Evolutionary conservation across 1,284 basidiomycete species (phyloP).

Genomic region (Heterobasidion parviporum): DNA sequence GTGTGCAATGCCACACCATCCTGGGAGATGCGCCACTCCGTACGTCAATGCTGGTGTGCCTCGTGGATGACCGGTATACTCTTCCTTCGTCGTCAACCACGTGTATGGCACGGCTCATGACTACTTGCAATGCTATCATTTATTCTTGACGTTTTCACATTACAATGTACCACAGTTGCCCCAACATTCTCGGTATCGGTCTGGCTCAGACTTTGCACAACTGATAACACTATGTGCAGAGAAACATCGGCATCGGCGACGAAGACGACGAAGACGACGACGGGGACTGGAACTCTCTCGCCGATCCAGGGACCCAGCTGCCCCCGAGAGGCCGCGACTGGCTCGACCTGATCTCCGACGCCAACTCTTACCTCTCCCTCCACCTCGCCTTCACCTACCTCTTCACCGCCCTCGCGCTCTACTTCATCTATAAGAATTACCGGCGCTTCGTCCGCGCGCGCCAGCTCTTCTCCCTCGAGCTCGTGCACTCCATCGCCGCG

Average conservation of each 20-base stretch:
- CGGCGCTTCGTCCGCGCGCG: slow-evolving; percentile 84
- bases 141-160: too few species aligned
- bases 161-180: too few species aligned
- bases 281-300: slow-evolving; percentile 24
- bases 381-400: slow-evolving; percentile 92
- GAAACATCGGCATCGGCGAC: slow-evolving; percentile 63
- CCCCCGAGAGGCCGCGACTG: slow-evolving; percentile 43
- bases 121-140: too few species aligned
- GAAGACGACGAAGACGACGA: slow-evolving; percentile 40
- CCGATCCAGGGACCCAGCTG: slow-evolving; percentile 20
- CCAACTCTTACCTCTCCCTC: slow-evolving; percentile 77
- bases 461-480: slow-evolving; percentile 88
- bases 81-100: too few species aligned
- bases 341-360: slow-evolving; percentile 81
- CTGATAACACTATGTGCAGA: slow-evolving; percentile 26
- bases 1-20: too few species aligned
- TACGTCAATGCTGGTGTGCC: too few species aligned
- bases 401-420: slow-evolving; percentile 82
- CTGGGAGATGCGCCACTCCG: too few species aligned
- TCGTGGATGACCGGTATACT: too few species aligned
- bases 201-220: too few species aligned
- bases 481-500: slow-evolving; percentile 90
- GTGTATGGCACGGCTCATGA: too few species aligned
- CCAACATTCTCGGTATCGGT: too few species aligned
- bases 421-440: slow-evolving; percentile 86